Percentiles rank a stretch among this genome's conserved stretches.
These are phyloP conservation scores for Amesomyces nigricolor DNA, from an alignment of 2,329 filamentous ascomycete species.

Conservation along the genomic window DNA sequence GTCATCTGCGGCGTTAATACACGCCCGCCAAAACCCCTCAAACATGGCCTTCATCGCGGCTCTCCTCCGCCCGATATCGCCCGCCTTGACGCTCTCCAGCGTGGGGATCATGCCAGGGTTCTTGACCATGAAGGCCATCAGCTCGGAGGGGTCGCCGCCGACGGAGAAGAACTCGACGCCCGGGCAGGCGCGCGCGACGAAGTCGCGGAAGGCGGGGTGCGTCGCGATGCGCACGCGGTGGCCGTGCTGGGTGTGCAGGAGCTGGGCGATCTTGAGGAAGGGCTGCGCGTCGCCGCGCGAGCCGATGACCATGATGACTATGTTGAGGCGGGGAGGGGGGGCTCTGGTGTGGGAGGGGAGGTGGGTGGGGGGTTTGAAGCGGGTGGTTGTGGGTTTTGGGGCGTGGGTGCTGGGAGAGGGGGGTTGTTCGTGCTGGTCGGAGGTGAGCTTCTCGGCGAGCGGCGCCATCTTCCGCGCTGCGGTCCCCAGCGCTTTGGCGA, in stretches of 20 bases:
- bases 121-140: conserved; percentile 88
- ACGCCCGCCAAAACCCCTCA: conserved; percentile 74
- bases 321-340: conserved; percentile 48
- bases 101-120: conserved; percentile 73
- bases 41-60: conserved; percentile 77
- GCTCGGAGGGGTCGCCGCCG: conserved; percentile 70
- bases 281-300: conserved; percentile 76
- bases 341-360: neutral
- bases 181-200: conserved; percentile 60
- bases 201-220: conserved; percentile 70
- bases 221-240: conserved; percentile 75
- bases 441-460: conserved; percentile 4
- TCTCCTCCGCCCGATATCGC: conserved; percentile 63
- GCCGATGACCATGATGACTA: conserved; percentile 80
- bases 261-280: conserved; percentile 68
- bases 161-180: conserved; percentile 71
- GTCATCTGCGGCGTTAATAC: conserved; percentile 67
- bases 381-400: neutral
- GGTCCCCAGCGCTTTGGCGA: conserved; percentile 66
- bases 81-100: conserved; percentile 64
- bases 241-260: conserved; percentile 63
- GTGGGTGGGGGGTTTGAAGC: neutral
- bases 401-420: neutral
- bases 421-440: neutral
- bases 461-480: conserved; percentile 53